Percentiles rank a stretch among this genome's conserved stretches.
Conservation (phyloP, 352 stramenopile genomes). For the Hyaloperonospora brassicae region DNA sequence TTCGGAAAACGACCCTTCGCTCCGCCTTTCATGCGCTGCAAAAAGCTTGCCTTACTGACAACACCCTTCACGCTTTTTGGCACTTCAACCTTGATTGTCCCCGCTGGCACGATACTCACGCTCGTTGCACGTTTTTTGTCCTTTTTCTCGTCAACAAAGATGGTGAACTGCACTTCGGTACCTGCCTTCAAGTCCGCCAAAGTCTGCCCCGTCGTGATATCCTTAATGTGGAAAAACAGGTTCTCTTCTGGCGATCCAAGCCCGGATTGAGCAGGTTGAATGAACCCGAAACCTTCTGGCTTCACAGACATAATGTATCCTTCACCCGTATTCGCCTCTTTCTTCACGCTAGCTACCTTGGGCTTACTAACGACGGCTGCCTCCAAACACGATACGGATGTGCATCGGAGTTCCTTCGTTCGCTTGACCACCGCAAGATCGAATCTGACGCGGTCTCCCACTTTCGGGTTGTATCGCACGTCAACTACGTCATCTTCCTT, state of each 20-base stretch:
- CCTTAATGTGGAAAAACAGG: conserved; percentile 78
- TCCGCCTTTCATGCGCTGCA: conserved; percentile 39
- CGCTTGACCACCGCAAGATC: conserved; percentile 53
- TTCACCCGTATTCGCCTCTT: conserved; percentile 26
- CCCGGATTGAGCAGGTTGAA: conserved; percentile 39
- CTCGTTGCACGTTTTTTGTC: conserved; percentile 51
- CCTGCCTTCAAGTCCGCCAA: conserved; percentile 55
- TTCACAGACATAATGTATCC: conserved; percentile 63
- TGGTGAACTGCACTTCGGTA: conserved; percentile 57
- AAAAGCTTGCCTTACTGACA: conserved; percentile 53
- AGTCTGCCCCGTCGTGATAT: conserved; percentile 45
- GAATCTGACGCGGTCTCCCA: conserved; percentile 59
- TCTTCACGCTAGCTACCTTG: conserved; percentile 15
- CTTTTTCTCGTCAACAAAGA: conserved; percentile 63
- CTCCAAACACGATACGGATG: conserved; percentile 39
- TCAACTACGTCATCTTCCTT: conserved; percentile 49
- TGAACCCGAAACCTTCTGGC: conserved; percentile 69
- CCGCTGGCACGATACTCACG: conserved; percentile 43
- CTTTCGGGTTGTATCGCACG: conserved; percentile 54
- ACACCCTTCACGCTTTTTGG: conserved; percentile 34
- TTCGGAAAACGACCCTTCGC: conserved; percentile 32
- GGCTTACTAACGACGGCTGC: conserved; percentile 14
- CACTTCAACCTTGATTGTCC: conserved; percentile 50
- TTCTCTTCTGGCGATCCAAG: conserved; percentile 39
- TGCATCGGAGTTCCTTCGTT: conserved; percentile 57